Base-by-base conservation (phyloP, 768 basidiomycete genomes). In the Epithele typhae region DNA sequence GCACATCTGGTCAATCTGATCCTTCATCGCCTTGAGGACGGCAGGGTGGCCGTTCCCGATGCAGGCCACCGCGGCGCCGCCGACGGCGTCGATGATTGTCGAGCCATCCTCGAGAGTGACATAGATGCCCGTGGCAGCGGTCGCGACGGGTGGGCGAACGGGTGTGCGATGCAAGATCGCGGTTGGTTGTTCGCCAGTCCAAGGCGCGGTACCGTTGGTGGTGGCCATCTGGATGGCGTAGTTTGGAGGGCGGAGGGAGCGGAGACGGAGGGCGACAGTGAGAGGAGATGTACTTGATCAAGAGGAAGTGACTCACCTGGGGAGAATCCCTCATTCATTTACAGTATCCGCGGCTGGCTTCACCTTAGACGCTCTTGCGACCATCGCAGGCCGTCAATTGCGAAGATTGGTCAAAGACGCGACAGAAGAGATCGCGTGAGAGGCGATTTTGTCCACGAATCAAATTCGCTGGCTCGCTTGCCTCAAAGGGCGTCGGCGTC, bases 1-100 rank as follows among this genome's bases (percentile, higher is more conserved):
- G 18, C 87, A 71, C 34, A 92, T 67, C 55, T 79, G 80, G 64
- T 89, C 87, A 15, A 85, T 70, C 56, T 92, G 90, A 46, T 88
- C 79, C 62, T 90, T 87, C 44, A 92, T 72, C 2, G 86, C 86
- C 59, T 82, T 69, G 47, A 77, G 70, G 25, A 92, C 86, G 48
- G 74, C 76, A 2, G 84, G 86, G 59, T 91, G 81, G 18, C 74
- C 77, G 48, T 81, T 79, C 2, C 91, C 92, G 36, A 94, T 62
- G 62, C 85, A 89, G 10, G 81, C 64, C 23, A 94, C 92, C 9
- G 92, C 89, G 5, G 90, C 90, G 23, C 91, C 92, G 37, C 92
- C 92, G 37, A 88, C 81, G 6, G 76, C 87, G 66, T 94, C 91
- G 55, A 92, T 73, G 24, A 92, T 60, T 46, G 67, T 75, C 42